Base-by-base conservation (phyloP, 1,284 basidiomycete species). In the Cryptococcus sp. region DNA sequence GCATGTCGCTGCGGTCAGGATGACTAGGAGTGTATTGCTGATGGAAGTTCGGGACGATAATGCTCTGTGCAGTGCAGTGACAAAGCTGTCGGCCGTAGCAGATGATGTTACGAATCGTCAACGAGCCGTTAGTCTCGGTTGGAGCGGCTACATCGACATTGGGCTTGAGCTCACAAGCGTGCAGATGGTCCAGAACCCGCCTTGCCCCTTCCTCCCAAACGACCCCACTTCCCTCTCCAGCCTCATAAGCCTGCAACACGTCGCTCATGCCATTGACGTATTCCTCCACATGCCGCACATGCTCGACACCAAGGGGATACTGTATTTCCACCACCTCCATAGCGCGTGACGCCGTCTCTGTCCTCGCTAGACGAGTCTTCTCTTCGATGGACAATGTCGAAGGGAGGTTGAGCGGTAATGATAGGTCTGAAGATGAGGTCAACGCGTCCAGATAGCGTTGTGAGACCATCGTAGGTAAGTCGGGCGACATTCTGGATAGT, bases 241-340 rank as follows among this genome's bases (percentile, higher is more conserved):
- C 47, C 10, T 60, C 53, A 8, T 62, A 52, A 0, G 61, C 60
- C 0, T 23, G 20, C 3, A 67, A 35, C 16, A 70, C 53, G 27
- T 2, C 47, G 27, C 0, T 69, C 49, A 1, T 47, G 54, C 13
- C 57, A 22, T 66, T 5, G 56, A 61, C 8, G 22, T 20, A 1
- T 8, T 38, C 10, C 56, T 69, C 1, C 53, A 52, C 3, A 47
- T 42, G 8, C 56, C 68, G 1, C 53, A 52, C 3, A 47, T 42
- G 8, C 38, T 42, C 6, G 31, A 39, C 41, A 20, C 16, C 57
- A 47, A 8, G 44, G 13, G 15, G 22, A 38, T 19, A 49, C 25
- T 50, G 35, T 3, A 71, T 42, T 44, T 71, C 64, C 0, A 62
- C 53, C 1, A 67, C 69, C 40, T 77, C 75, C 13, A 73, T 35